Base-by-base conservation (phyloP, 345 rosid genomes). In the Syzygium jambos region DNA sequence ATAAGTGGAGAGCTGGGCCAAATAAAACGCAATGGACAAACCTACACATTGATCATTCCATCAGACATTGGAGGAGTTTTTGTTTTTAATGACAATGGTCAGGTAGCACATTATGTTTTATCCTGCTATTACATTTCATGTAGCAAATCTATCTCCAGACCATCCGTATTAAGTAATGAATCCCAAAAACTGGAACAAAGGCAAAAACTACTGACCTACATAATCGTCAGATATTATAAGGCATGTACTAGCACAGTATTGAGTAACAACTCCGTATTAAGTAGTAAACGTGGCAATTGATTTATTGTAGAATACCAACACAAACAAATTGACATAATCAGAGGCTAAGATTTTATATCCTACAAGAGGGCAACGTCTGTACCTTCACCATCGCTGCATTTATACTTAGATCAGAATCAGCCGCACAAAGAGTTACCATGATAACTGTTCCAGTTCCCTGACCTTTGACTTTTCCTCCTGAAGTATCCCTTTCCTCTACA, bases 311-410 rank as follows among this genome's bases (percentile, higher is more conserved):
- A n/a, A 52, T n/a, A 84, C 57, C 85, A 51, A 84, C 23, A 84
- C 59, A 85, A 61, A 56, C 51, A 52, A 51, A 38, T 38, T 63
- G 59, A 34, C 87, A 51, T 49, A 51, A 73, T 19, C 41, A 57
- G 78, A 77, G 38, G 63, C 52, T 38, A 55, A 54, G 55, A n/a
- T 63, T 51, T 27, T 52, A 57, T 46, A 78, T 57, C 65, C 54
- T 65, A 43, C 51, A 51, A 84, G 38, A 16, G 46, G 85, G 12
- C 56, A 85, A 16, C 11, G 34, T n/a, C 53, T 91, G 19, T 87
- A 98, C 99, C 99, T 96, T 95, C 86, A 96, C 92, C 97, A 98
- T 90, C 57, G 96, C 93, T 16, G 98, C 97, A 89, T 98, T 98
- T 88, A 98, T 88, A 87, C 98, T 96, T 52, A 93, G 90, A 86